A percentile compares a stretch with the other conserved stretches of the same genome.
Evolutionary conservation across 2,329 filamentous ascomycete species (phyloP).

Genomic region (Sordariomycetes sp.): DNA sequence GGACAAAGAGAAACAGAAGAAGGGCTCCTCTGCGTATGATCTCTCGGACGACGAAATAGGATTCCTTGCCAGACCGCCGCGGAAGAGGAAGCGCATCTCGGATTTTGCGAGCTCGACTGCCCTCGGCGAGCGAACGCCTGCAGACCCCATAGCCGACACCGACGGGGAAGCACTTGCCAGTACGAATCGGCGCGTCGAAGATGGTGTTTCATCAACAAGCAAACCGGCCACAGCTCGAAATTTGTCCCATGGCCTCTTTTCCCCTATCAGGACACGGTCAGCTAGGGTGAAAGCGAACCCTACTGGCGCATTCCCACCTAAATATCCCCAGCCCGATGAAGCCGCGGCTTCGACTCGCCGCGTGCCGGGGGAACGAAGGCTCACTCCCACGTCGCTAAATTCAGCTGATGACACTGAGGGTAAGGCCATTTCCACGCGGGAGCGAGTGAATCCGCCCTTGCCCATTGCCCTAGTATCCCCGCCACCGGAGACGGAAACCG

Average conservation of each 20-base stretch:
- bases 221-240: not conserved
- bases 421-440: not conserved
- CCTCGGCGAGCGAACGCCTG: not conserved
- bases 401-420: not conserved
- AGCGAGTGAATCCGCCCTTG: not conserved
- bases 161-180: not conserved
- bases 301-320: not conserved
- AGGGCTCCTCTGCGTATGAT: conserved; percentile 7
- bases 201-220: not conserved
- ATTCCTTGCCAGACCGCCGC: not conserved
- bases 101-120: not conserved
- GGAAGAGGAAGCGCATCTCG: not conserved
- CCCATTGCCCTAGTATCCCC: not conserved
- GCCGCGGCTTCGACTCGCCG: not conserved
- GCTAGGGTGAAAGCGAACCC: not conserved
- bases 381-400: not conserved
- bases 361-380: not conserved
- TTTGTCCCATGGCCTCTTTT: not conserved
- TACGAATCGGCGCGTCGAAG: not conserved
- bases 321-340: not conserved
- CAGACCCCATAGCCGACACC: not conserved
- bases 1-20: not conserved
- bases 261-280: not conserved
- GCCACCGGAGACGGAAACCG: not conserved
- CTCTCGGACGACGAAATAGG: conserved; percentile 25